Conservation (phyloP, 1,139 yeast species). For the Geotrichum restrictum region DNA sequence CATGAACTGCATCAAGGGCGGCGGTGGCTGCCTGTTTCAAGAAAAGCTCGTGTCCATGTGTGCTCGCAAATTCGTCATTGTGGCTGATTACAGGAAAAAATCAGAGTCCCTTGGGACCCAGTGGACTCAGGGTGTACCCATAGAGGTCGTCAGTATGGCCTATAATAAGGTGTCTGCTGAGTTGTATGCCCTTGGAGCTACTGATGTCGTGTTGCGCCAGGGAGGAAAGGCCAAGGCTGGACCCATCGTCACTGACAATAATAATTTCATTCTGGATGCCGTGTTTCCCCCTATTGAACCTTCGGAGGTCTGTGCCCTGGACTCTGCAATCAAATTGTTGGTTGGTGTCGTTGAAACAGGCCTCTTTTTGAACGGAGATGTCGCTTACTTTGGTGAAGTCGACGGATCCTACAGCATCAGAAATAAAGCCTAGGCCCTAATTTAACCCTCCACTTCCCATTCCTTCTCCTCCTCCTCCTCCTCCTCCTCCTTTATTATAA, state of each 20-base stretch:
- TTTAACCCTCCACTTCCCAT: not conserved
- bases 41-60: constrained; percentile 90
- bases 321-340: constrained; percentile 61
- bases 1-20: constrained; percentile 91
- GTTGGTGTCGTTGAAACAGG: constrained; percentile 99
- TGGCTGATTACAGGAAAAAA: constrained; percentile 90
- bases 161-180: constrained; percentile 71
- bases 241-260: constrained; percentile 95
- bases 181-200: constrained; percentile 62
- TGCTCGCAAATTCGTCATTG: constrained; percentile 72
- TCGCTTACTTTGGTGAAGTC: constrained; percentile 84
- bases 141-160: constrained; percentile 89
- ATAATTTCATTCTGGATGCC: constrained; percentile 88
- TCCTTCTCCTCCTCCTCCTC: not conserved
- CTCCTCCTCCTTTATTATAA: not conserved
- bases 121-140: constrained; percentile 92
- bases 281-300: constrained; percentile 83
- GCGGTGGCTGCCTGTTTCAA: constrained; percentile 96
- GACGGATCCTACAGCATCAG: constrained; percentile 48
- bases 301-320: constrained; percentile 46
- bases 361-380: constrained; percentile 68
- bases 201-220: constrained; percentile 62
- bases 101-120: constrained; percentile 60
- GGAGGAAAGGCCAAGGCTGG: constrained; percentile 96
- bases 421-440: not conserved